A percentile compares a stretch with the other conserved stretches of the same genome.
phyloP scores from a whole-genome alignment of 2,329 filamentous ascomycete genomes.

The Diaporthe ilicicola region DNA sequence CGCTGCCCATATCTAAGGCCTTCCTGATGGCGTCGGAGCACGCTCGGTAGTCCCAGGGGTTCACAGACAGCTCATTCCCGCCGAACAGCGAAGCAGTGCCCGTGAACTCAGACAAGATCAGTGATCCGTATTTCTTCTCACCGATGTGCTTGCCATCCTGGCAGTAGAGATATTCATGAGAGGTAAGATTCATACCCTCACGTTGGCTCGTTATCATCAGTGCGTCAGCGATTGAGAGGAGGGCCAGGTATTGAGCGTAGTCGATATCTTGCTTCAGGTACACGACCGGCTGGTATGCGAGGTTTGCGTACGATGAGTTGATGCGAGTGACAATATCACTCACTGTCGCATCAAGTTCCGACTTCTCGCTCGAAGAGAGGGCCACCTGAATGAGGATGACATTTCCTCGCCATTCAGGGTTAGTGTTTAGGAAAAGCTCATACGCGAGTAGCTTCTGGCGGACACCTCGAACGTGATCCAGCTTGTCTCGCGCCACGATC shows the following conservation, averaged over 20 bases:
- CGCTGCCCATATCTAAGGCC: constrained; percentile 80
- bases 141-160: constrained; percentile 80
- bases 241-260: constrained; percentile 90
- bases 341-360: constrained; percentile 85
- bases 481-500: constrained; percentile 92
- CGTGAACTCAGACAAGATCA: constrained; percentile 95
- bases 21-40: constrained; percentile 86
- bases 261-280: constrained; percentile 96
- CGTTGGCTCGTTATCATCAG: constrained; percentile 95
- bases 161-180: constrained; percentile 92
- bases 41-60: constrained; percentile 93
- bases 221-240: constrained; percentile 88
- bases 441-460: constrained; percentile 92
- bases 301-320: constrained; percentile 88
- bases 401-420: constrained; percentile 87
- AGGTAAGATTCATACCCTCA: constrained; percentile 97
- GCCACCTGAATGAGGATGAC: constrained; percentile 95
- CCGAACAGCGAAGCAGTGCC: constrained; percentile 88
- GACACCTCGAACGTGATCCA: constrained; percentile 91
- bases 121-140: constrained; percentile 82
- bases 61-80: constrained; percentile 83
- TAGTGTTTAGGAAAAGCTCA: constrained; percentile 92
- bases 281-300: constrained; percentile 91
- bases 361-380: constrained; percentile 87
- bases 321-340: constrained; percentile 95